These are phyloP conservation scores for Rhinocladiella similis DNA, from an alignment of 2,329 filamentous ascomycete genomes.

Conservation along the genomic window DNA sequence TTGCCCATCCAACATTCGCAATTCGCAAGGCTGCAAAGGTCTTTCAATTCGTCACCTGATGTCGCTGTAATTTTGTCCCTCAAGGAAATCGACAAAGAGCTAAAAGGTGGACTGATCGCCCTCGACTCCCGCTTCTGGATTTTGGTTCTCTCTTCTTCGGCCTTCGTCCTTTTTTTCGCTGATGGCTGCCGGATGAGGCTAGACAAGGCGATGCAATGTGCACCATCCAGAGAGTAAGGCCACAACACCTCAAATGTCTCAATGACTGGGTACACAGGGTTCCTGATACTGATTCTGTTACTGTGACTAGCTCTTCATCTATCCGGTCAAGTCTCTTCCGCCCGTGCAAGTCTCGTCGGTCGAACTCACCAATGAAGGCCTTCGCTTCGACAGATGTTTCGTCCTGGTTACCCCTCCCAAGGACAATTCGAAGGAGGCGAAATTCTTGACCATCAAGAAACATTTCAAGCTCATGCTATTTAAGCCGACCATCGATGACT, in stretches of 20 bases:
- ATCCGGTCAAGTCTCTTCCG: conserved; percentile 28
- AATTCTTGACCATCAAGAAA: conserved; percentile 28
- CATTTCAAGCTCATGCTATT: conserved; percentile 27
- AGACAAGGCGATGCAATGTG: conserved; percentile 7
- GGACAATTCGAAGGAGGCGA: conserved; percentile 21
- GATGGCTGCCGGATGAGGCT: conserved; percentile 8
- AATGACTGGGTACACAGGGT: neutral
- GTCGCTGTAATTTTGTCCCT: neutral
- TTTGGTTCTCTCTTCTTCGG: neutral
- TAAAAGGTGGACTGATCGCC: neutral
- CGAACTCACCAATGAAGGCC: conserved; percentile 28
- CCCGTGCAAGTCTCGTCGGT: conserved; percentile 27
- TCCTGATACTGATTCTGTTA: conserved; percentile 2
- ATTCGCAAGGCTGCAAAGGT: too few relatives aligned
- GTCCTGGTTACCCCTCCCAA: conserved; percentile 26
- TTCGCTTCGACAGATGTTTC: conserved; percentile 28
- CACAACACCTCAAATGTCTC: neutral
- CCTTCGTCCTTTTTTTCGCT: neutral
- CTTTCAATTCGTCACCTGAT: neutral
- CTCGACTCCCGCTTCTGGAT: conserved; percentile 3
- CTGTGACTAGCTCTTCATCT: conserved; percentile 25
- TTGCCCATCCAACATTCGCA: too few relatives aligned
- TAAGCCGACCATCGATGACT: conserved; percentile 26
- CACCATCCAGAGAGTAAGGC: conserved; percentile 23
- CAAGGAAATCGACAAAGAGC: neutral